Conservation (phyloP, 495 filamentous ascomycete species). For the Barbatosphaeria neglecta region DNA sequence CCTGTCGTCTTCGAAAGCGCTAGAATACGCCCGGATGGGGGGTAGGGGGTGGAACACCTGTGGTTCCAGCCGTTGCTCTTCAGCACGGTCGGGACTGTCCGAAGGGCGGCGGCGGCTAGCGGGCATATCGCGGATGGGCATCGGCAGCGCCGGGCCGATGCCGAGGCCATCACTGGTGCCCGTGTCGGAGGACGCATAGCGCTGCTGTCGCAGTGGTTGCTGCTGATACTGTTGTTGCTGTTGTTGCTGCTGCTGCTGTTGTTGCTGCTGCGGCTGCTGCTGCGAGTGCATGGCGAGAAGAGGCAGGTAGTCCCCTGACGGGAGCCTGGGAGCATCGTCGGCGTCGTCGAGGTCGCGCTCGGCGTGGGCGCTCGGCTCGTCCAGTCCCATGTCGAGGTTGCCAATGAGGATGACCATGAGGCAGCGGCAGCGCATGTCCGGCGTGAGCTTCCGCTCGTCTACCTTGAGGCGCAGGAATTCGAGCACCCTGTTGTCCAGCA, state of each 20-base stretch:
- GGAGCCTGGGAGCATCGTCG: background rate
- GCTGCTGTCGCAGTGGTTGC: too few species aligned
- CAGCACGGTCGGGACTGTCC: too few species aligned
- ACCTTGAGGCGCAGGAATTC: constrained; percentile 2
- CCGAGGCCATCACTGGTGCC: too few species aligned
- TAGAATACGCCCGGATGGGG: background rate
- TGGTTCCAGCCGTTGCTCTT: background rate
- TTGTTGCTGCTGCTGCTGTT: too few species aligned
- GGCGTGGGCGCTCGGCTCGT: background rate
- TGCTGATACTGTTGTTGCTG: too few species aligned
- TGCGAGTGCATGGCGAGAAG: background rate
- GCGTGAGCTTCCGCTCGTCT: constrained; percentile 2
- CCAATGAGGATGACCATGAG: constrained; percentile 9
- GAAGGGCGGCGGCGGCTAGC: too few species aligned
- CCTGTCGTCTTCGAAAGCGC: background rate
- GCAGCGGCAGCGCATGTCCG: constrained; percentile 3
- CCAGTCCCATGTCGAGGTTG: constrained; percentile 4
- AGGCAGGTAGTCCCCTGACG: background rate
- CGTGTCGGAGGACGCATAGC: too few species aligned
- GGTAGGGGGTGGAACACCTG: background rate
- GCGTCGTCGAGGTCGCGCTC: background rate
- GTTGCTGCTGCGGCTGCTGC: too few species aligned
- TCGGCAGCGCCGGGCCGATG: too few species aligned
- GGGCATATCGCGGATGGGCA: too few species aligned
- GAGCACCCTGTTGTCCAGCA: constrained; percentile 14